Base-by-base conservation (phyloP, 2,329 filamentous ascomycete species). In the Colletotrichum liriopes region DNA sequence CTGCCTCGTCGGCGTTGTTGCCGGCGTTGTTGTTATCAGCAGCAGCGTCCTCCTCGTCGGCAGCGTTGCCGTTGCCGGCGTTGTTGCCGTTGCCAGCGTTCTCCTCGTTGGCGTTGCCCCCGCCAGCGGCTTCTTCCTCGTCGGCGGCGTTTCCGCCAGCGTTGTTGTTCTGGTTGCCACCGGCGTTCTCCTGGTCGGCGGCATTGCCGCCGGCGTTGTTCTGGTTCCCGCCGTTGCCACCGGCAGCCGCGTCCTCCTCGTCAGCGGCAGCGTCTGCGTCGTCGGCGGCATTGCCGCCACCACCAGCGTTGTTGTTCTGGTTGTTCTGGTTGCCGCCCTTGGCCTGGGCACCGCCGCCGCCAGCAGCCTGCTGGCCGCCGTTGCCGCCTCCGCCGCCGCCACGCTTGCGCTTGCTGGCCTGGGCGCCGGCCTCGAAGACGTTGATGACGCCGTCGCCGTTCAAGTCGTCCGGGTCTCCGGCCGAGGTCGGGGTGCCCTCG, bases 361-460 rank as follows among this genome's bases (percentile, higher is more conserved):
- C 60, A 20, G 60, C 60, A 52, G 60, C 60, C 60, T 62, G 47
- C 60, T 56, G 23, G 45, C 55, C 54, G 16, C 39, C 41, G 41
- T 32, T 32, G 6, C 29, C 62, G 11, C 51, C 62, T 18, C 51
- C 51, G 29, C 51, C 62, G 23, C 51, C 51, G 29, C 62, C 62
- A 32, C 65, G 65, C 49, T 49, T 64, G 37, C 58, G 58, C 41
- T 41, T 64, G 32, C 39, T 64, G 16, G 49, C 51, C 41, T 56
- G 47, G n/a, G 45, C 55, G 18, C 23, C 47, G 11, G 51, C n/a
- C 47, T 76, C 73, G 45, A 77, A 70, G 58, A 69, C 56, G 49
- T 74, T 74, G 69, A 76, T 47, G 32, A 41, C 58, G 11, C 62
- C 55, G 18, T 69, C 52, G 9, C 43, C 65, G 43, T 32, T 32